Conservation (phyloP, 148 eudicot genomes). For the Vaccinium corymbosum region DNA sequence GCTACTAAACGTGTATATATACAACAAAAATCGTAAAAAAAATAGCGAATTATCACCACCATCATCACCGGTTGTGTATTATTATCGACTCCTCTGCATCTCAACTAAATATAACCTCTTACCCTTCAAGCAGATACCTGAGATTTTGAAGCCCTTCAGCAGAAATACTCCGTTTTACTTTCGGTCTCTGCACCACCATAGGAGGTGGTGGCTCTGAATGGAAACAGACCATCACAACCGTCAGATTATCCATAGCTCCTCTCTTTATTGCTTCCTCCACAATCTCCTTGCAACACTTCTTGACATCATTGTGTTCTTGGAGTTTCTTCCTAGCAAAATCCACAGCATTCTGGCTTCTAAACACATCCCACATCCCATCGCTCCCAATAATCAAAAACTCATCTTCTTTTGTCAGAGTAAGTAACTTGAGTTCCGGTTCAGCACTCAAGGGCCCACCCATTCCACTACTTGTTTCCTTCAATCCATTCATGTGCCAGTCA, state of each 20-base stretch:
- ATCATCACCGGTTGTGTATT: constrained; percentile 11
- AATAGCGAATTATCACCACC: constrained; percentile 20
- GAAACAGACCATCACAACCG: constrained; percentile 78
- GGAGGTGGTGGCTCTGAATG: constrained; percentile 67
- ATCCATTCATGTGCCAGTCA: constrained; percentile 83
- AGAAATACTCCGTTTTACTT: constrained; percentile 65
- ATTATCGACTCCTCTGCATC: background rate
- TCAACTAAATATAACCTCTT: constrained; percentile 9
- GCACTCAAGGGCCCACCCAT: constrained; percentile 71
- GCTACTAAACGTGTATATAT: constrained; percentile 12
- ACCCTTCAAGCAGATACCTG: constrained; percentile 46
- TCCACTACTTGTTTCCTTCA: constrained; percentile 44
- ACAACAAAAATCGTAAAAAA: constrained; percentile 16
- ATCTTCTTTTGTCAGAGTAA: constrained; percentile 67
- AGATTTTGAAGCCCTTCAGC: constrained; percentile 79
- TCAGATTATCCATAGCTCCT: constrained; percentile 64
- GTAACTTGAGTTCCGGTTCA: constrained; percentile 73
- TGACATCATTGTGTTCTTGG: constrained; percentile 68
- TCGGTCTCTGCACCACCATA: constrained; percentile 43
- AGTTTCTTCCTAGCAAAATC: constrained; percentile 74
- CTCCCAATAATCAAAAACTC: constrained; percentile 80
- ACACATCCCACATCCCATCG: constrained; percentile 91
- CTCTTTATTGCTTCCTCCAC: constrained; percentile 74
- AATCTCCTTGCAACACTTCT: constrained; percentile 64
- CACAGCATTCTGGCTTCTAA: constrained; percentile 85